These are phyloP conservation scores for Kingdonia uniflora DNA, from an alignment of 164 flowering plant genomes.

Conservation along the genomic window DNA sequence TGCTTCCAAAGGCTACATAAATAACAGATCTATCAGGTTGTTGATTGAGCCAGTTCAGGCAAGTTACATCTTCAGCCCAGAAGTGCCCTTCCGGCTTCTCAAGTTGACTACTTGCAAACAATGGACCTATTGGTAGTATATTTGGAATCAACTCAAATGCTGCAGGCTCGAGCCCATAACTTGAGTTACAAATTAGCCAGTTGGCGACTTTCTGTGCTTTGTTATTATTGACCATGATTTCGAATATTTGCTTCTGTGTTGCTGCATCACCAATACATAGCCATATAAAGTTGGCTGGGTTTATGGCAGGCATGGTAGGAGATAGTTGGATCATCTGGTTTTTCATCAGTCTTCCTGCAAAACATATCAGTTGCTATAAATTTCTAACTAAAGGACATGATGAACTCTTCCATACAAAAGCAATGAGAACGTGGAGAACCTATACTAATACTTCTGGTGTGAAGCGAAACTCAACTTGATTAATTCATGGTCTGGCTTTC, in stretches of 20 bases:
- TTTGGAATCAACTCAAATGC: slow-evolving; percentile 11
- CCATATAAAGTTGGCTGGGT: background rate
- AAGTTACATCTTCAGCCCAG: slow-evolving; percentile 31
- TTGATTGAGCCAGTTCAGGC: slow-evolving; percentile 36
- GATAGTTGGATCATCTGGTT: background rate
- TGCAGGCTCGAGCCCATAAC: slow-evolving; percentile 1
- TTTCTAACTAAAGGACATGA: no score
- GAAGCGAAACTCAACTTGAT: no score
- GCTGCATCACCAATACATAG: background rate
- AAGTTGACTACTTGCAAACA: slow-evolving; percentile 8
- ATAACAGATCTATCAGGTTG: slow-evolving; percentile 29
- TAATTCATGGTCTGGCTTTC: no score
- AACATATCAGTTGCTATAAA: background rate
- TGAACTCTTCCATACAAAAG: no score
- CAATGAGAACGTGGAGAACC: no score
- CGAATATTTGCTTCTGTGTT: background rate
- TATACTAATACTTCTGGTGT: no score
- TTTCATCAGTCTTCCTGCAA: slow-evolving; percentile 4
- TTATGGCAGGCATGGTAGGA: background rate
- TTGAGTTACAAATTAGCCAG: slow-evolving; percentile 3
- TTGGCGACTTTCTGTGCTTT: background rate
- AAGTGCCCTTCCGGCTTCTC: slow-evolving; percentile 12
- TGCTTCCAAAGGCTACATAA: slow-evolving; percentile 48
- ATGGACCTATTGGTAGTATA: slow-evolving; percentile 26
- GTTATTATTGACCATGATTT: background rate